These are phyloP conservation scores for Ephemerocybe angulata DNA, from an alignment of 768 basidiomycete genomes.

Conservation along the genomic window DNA sequence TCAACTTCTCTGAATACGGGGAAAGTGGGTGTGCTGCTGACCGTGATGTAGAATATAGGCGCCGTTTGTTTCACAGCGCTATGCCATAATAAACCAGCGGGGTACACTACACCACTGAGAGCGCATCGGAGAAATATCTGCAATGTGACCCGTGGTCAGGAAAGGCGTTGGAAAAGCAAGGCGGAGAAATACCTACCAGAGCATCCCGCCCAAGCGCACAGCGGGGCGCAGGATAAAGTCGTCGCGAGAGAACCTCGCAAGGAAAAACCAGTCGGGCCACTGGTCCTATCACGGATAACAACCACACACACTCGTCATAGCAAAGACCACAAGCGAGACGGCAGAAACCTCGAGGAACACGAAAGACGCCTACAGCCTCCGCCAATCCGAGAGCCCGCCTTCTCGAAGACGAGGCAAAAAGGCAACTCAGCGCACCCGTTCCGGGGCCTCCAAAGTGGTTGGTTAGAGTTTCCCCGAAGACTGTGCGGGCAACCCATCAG, in stretches of 20 bases:
- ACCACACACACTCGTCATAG: neutral
- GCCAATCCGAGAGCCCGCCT: neutral
- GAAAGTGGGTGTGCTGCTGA: neutral
- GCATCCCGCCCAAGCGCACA: neutral
- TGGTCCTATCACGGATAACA: neutral
- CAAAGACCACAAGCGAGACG: neutral
- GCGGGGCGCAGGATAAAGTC: too few relatives aligned
- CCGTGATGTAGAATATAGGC: neutral
- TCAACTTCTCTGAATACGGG: neutral
- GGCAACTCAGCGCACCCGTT: neutral
- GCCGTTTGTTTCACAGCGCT: neutral
- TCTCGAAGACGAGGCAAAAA: neutral
- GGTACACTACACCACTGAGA: constrained; percentile 3
- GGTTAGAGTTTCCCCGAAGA: neutral
- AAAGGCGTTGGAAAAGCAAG: too few relatives aligned
- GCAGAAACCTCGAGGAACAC: neutral
- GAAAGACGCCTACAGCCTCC: neutral
- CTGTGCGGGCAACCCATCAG: neutral
- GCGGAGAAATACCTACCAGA: neutral
- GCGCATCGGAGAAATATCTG: neutral
- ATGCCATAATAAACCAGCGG: neutral
- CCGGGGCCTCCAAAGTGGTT: neutral
- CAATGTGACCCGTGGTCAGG: neutral
- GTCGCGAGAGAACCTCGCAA: neutral
- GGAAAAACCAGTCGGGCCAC: neutral